Percentiles rank a stretch among this genome's conserved stretches.
These are phyloP conservation scores for Zasmidium cellare DNA, from an alignment of 2,329 filamentous ascomycete genomes.

Conservation along the genomic window DNA sequence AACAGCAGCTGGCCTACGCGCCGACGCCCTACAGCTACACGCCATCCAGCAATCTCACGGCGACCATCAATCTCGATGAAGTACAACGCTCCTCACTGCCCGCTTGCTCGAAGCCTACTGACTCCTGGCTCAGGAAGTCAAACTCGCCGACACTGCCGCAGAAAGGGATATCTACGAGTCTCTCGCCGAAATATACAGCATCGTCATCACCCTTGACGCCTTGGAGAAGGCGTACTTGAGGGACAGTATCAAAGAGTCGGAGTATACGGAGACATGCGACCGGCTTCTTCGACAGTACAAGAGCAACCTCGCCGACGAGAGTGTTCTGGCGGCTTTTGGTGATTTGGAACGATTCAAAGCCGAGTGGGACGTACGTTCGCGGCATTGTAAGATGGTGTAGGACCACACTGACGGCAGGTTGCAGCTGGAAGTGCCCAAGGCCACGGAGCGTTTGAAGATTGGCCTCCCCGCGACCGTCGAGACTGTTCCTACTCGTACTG, in stretches of 20 bases:
- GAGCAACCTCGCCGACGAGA: constrained; percentile 86
- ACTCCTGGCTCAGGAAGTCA: constrained; percentile 71
- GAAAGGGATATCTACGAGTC: constrained; percentile 95
- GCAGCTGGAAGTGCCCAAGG: constrained; percentile 89
- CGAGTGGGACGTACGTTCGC: constrained; percentile 77
- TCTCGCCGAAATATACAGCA: constrained; percentile 94
- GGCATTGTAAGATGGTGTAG: background rate
- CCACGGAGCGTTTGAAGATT: constrained; percentile 87
- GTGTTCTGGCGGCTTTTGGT: constrained; percentile 82
- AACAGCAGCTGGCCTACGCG: constrained; percentile 71
- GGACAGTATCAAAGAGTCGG: constrained; percentile 85
- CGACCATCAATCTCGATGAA: constrained; percentile 91
- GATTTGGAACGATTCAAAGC: constrained; percentile 88
- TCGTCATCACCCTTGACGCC: constrained; percentile 91
- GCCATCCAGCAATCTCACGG: constrained; percentile 76
- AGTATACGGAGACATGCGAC: constrained; percentile 96
- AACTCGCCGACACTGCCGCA: constrained; percentile 79
- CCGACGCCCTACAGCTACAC: constrained; percentile 90
- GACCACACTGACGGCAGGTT: constrained; percentile 10
- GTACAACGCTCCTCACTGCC: constrained; percentile 49
- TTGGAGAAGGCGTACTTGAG: constrained; percentile 96
- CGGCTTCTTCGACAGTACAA: constrained; percentile 95
- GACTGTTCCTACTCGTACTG: constrained; percentile 52
- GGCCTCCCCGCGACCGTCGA: constrained; percentile 85
- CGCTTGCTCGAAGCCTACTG: constrained; percentile 7